Evolutionary conservation across 805 yeast genomes (phyloP), one percentile per base, ranked within the genome.

Genomic region (Candida boleticola): DNA sequence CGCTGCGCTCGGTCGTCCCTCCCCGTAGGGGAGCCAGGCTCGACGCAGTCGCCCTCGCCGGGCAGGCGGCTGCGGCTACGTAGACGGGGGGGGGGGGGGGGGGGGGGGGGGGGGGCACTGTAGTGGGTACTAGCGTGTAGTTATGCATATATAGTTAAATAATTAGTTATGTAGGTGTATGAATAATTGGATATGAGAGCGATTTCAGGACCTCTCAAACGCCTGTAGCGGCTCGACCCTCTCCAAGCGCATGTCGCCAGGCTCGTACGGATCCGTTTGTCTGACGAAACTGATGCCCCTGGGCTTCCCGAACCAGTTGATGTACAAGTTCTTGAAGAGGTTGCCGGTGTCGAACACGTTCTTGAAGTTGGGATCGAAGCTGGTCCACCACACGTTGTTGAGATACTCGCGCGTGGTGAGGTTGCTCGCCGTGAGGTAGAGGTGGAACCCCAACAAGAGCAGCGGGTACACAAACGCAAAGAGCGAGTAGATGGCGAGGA

Each of bases 321-420:
- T 48, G 45, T 58, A 64, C 29, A 65, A 46, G 43, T 69, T 70
- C 18, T 50, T 47, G 25, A 49, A 39, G 1, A 61, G 30, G 13
- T 55, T 54, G 3, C 43, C 35, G 3, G 61, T 54, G 25, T 60
- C 54, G 42, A 50, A 68, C 17, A 62, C 66, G 51, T 68, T 68
- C 23, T 57, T 52, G 43, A 51, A 68, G n/a, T 27, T 18, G 23
- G 25, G 29, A 16, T 41, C 29, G n/a, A 21, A 29, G 26, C 17
- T 14, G 10, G 19, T 19, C 11, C 35, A 16, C 26, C 41, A 18
- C 5, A 68, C 62, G 20, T 71, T 60, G 51, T 75, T 76, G 38
- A 87, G 63, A 53, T 74, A 86, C 50, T 87, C 96, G 47, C 89
- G 70, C 5, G 95, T 86, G 6, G 90, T 82, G 47, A 83, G 71